phyloP scores from a whole-genome alignment of 495 filamentous ascomycete species.

The Podospora sp. region DNA sequence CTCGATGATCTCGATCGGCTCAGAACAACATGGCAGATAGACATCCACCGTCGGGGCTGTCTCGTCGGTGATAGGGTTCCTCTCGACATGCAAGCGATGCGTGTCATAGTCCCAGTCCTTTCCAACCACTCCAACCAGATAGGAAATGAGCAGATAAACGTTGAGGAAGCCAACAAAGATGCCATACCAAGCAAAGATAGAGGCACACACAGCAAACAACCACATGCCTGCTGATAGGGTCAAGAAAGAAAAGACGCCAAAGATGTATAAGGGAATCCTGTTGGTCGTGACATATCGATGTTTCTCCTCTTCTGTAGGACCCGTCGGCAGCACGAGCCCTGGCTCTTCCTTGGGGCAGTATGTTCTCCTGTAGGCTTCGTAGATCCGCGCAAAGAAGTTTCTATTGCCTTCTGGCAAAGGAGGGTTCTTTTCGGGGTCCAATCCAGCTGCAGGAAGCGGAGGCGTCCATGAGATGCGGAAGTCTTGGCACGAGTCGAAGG shows the following conservation, averaged over 20 bases:
- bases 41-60: conserved; percentile 38
- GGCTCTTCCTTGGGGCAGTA: conserved; percentile 38
- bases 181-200: conserved; percentile 40
- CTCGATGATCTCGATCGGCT: conserved; percentile 38
- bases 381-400: conserved; percentile 14
- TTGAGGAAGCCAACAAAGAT: conserved; percentile 41
- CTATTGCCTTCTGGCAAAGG: background rate
- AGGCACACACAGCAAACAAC: conserved; percentile 34
- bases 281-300: conserved; percentile 35
- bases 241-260: conserved; percentile 36
- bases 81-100: conserved; percentile 23
- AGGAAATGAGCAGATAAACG: conserved; percentile 40
- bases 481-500: conserved; percentile 18
- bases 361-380: conserved; percentile 30
- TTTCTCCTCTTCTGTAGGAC: conserved; percentile 37
- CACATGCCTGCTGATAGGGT: conserved; percentile 40
- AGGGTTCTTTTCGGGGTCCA: conserved; percentile 20
- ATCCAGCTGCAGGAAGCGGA: background rate
- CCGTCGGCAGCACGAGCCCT: conserved; percentile 31
- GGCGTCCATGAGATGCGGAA: conserved; percentile 13
- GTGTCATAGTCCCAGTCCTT: conserved; percentile 35
- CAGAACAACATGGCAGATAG: conserved; percentile 40
- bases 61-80: conserved; percentile 34
- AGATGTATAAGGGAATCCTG: conserved; percentile 38
- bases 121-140: conserved; percentile 37